Conservation (phyloP, 345 rosid species). For the Populus euphratica region DNA sequence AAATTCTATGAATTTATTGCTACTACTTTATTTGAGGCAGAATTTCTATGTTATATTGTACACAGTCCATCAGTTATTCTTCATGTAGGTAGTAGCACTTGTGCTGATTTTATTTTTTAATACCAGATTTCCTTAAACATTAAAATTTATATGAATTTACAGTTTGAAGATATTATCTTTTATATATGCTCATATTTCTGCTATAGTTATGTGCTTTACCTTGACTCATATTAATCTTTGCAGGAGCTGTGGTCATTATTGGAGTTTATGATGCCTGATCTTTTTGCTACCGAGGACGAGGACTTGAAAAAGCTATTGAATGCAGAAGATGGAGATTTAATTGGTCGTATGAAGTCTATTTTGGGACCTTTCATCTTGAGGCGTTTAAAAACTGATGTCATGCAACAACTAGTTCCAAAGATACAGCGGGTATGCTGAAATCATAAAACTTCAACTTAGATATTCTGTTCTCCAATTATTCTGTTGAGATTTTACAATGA, state of each 20-base stretch:
- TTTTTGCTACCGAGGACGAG: slow-evolving; percentile 84
- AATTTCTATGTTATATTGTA: background rate
- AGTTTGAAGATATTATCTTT: background rate
- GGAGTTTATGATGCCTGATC: slow-evolving; percentile 96
- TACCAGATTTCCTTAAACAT: background rate
- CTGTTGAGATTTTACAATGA: background rate
- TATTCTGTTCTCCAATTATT: background rate
- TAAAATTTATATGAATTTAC: too few species aligned
- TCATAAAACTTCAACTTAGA: background rate
- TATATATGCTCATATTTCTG: background rate
- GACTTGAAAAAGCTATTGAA: slow-evolving; percentile 85
- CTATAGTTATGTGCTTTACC: slow-evolving; percentile 8
- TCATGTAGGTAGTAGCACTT: background rate
- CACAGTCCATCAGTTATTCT: background rate
- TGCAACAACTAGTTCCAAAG: slow-evolving; percentile 96
- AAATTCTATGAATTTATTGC: too few species aligned
- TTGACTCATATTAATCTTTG: slow-evolving; percentile 23
- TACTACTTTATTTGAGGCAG: background rate
- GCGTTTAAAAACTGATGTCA: slow-evolving; percentile 91
- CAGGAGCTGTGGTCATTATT: slow-evolving; percentile 95
- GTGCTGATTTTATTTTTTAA: background rate
- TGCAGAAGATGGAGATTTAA: slow-evolving; percentile 76
- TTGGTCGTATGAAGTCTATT: slow-evolving; percentile 89
- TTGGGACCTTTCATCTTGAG: slow-evolving; percentile 94
- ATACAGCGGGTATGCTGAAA: slow-evolving; percentile 62